Evolutionary conservation across 2,329 filamentous ascomycete species (phyloP), one percentile per base, ranked within the genome.

Genomic region (Sporothrix humicola): DNA sequence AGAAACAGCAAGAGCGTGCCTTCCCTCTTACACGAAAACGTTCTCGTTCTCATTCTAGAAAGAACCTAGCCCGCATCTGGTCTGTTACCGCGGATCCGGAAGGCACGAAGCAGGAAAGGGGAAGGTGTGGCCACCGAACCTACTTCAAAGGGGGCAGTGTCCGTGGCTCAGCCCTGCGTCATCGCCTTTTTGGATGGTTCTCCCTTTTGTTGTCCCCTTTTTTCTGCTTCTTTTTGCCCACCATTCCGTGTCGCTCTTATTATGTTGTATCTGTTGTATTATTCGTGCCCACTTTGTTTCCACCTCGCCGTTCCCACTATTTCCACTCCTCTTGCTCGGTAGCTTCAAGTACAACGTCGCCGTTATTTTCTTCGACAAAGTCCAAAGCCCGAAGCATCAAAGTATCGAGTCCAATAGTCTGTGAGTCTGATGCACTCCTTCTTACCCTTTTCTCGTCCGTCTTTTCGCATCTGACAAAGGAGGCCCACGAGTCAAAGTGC

Each of bases 111-210:
- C 23, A 68, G 48, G 23, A 68, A 68, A 50, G 37, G 46, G 65
- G 26, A 68, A 68, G 44, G 46, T 52, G 65, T 68, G 65, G 46
- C 65, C 23, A n/a, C 17, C 65, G 66, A 54, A 13, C 48, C 66
- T 58, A 10, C 68, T 31, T 37, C 68, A 17, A 70, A 69, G n/a
- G 65, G 66, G 68, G 68, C 68, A 58, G 68, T 70, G 68, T 44
- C 37, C n/a, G 68, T 70, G 68, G 66, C 68, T 70, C 68, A 70
- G 68, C 68, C 50, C 68, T 70, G 31, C 68, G 68, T 70, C 68
- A 70, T 70, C 68, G 52, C 37, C 48, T 42, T 69, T 69, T 69
- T 20, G 17, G 46, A 54, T 66, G 61, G 61, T 17, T 20, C 15
- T 44, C 66, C 48, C 42, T 54, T 54, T 26, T 9, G 8, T 10